Percentiles rank a stretch among this genome's conserved stretches.
Conservation (phyloP, 225 moss, liverwort and hornwort genomes). For the Climacium dendroides region DNA sequence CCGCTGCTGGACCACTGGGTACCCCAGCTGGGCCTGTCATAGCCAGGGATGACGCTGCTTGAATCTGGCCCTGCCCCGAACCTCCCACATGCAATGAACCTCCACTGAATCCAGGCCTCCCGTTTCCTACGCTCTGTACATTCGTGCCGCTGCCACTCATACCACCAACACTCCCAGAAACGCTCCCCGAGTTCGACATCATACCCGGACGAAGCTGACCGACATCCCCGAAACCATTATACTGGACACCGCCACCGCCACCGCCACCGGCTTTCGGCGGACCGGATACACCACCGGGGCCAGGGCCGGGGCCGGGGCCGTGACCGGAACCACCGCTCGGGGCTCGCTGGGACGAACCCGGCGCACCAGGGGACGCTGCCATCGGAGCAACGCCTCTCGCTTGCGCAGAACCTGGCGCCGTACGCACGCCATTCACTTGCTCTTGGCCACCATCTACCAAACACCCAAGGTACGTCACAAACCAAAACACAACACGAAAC, state of each 20-base stretch:
- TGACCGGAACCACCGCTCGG: background rate
- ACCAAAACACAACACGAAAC: background rate
- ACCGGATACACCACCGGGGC: background rate
- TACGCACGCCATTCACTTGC: slow-evolving; percentile 21
- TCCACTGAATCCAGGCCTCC: slow-evolving; percentile 4
- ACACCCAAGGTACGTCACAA: background rate
- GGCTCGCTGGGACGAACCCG: slow-evolving; percentile 11
- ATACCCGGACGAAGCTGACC: slow-evolving; percentile 7
- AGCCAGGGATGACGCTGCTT: slow-evolving; percentile 1
- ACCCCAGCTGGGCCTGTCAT: slow-evolving; percentile 1
- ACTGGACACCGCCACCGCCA: slow-evolving; percentile 3
- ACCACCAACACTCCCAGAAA: background rate
- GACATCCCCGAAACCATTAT: slow-evolving; percentile 12
- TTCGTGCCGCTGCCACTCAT: slow-evolving; percentile 6
- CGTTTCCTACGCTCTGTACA: slow-evolving; percentile 32
- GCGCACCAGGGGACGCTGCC: slow-evolving; percentile 5
- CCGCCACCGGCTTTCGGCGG: background rate
- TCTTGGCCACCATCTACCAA: slow-evolving; percentile 25
- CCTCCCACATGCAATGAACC: slow-evolving; percentile 7
- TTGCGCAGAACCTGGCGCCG: slow-evolving; percentile 11
- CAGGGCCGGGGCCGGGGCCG: background rate
- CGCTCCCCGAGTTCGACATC: slow-evolving; percentile 1
- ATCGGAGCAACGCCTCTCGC: slow-evolving; percentile 3
- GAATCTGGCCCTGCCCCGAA: slow-evolving; percentile 4
- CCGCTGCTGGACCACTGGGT: background rate